Conservation (phyloP, 306 rosid genomes). For the Prinsepia uniflora region DNA sequence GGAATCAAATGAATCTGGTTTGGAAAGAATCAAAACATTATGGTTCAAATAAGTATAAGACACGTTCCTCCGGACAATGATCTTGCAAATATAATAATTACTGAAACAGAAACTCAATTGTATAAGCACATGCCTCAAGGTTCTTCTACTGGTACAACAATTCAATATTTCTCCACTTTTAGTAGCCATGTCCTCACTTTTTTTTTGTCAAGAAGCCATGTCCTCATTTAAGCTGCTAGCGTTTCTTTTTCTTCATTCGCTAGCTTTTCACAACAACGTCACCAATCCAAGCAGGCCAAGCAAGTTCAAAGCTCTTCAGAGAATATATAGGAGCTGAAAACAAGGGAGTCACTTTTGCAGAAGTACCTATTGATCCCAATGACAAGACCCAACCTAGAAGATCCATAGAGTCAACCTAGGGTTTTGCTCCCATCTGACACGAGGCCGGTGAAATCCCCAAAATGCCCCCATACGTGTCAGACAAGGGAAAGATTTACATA, state of each 20-base stretch:
- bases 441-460: no score
- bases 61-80: not conserved
- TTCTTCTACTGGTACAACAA: not conserved
- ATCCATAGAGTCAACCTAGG: no score
- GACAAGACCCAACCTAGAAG: no score
- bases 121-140: constrained; percentile 10
- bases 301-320: constrained; percentile 23
- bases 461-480: no score
- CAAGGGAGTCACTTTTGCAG: constrained; percentile 11
- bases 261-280: constrained; percentile 15
- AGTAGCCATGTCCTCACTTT: constrained; percentile 14
- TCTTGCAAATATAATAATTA: not conserved
- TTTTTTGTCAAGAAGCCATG: no score
- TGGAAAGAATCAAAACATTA: constrained; percentile 4
- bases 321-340: constrained; percentile 33
- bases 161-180: not conserved
- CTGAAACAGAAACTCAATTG: not conserved
- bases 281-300: constrained; percentile 19
- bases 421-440: no score
- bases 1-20: constrained; percentile 11
- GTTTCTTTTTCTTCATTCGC: constrained; percentile 14
- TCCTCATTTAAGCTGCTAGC: not conserved
- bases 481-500: no score
- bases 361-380: constrained; percentile 20
- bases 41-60: not conserved